Percentiles rank a stretch among this genome's conserved stretches.
phyloP scores from a whole-genome alignment of 2,329 filamentous ascomycete genomes.

The Emydomyces testavorans region DNA sequence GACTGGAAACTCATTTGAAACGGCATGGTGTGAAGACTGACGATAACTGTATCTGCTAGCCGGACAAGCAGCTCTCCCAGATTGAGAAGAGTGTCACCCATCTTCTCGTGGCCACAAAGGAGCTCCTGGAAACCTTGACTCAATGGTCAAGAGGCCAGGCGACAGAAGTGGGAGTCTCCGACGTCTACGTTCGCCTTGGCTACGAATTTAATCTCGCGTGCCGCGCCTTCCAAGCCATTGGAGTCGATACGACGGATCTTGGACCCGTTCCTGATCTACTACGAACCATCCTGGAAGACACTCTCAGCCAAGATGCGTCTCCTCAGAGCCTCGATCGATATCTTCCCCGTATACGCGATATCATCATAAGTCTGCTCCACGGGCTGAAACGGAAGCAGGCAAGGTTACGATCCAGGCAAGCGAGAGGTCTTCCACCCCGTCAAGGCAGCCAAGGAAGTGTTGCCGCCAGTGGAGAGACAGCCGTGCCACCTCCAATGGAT shows the following conservation, averaged over 20 bases:
- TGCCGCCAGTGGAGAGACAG: constrained; percentile 35
- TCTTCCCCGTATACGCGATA: constrained; percentile 86
- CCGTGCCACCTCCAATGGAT: constrained; percentile 37
- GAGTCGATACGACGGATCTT: constrained; percentile 85
- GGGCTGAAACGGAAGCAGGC: constrained; percentile 96
- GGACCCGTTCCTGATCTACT: constrained; percentile 90
- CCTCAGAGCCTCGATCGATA: constrained; percentile 89
- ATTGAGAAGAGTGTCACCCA: constrained; percentile 99
- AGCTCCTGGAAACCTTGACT: constrained; percentile 90
- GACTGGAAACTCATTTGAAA: not conserved
- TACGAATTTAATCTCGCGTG: constrained; percentile 99
- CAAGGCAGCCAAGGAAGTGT: constrained; percentile 40
- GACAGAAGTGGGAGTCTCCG: constrained; percentile 88
- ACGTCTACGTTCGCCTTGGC: constrained; percentile 91
- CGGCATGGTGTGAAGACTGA: not conserved
- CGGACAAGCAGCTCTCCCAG: constrained; percentile 71
- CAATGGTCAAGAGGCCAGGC: constrained; percentile 92
- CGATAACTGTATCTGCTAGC: too few relatives aligned
- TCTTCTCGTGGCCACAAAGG: constrained; percentile 92
- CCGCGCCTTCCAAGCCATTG: constrained; percentile 90
- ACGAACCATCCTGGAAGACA: constrained; percentile 84
- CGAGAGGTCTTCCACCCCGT: constrained; percentile 29
- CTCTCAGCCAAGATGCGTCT: constrained; percentile 90
- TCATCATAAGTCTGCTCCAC: constrained; percentile 94
- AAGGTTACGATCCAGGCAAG: constrained; percentile 54